Evolutionary conservation across 2,329 filamentous ascomycete genomes (phyloP), one percentile per base, ranked within the genome.

Genomic region (Sclerotinia spermophila): DNA sequence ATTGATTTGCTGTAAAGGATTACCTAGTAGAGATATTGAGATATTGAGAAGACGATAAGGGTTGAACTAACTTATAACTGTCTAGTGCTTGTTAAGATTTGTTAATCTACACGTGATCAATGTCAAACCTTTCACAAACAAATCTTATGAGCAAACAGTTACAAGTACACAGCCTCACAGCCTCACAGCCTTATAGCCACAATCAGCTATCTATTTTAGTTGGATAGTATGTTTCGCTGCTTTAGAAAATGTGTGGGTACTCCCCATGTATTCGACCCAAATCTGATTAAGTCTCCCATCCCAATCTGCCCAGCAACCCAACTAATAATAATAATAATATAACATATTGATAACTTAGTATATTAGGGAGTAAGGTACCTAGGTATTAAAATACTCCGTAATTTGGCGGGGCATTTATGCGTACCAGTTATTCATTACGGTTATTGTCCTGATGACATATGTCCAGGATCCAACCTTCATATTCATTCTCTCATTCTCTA

Each of bases 321-420:
- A 48, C 53, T 44, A 61, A 44, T 44, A 44, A 44, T 61, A 61
- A 40, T 30, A 53, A 53, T 27, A 27, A 51, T n/a, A 11, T n/a
- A n/a, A n/a, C n/a, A 48, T 48, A 24, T 7, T 27, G 27, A 17
- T 51, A n/a, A n/a, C n/a, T n/a, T n/a, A n/a, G n/a, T n/a, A n/a
- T n/a, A n/a, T n/a, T n/a, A n/a, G n/a, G n/a, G n/a, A n/a, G n/a
- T 53, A 53, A 53, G 13, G 48, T 53, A 27, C 48, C n/a, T 44
- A 30, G 15, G 21, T 58, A 58, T 35, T 38, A 58, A 55, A 42
- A 38, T 65, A 30, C 64, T 45, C 38, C 30, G 27, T 38, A 40
- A 65, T 56, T 69, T 69, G 67, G 67, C 67, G 67, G 67, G 67
- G 67, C 67, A 69, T 69, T 69, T 62, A 48, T 59, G 51, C 48